Evolutionary conservation across 352 stramenopile genomes (phyloP), one percentile per base, ranked within the genome.

Genomic region (Phytophthora uliginosa): DNA sequence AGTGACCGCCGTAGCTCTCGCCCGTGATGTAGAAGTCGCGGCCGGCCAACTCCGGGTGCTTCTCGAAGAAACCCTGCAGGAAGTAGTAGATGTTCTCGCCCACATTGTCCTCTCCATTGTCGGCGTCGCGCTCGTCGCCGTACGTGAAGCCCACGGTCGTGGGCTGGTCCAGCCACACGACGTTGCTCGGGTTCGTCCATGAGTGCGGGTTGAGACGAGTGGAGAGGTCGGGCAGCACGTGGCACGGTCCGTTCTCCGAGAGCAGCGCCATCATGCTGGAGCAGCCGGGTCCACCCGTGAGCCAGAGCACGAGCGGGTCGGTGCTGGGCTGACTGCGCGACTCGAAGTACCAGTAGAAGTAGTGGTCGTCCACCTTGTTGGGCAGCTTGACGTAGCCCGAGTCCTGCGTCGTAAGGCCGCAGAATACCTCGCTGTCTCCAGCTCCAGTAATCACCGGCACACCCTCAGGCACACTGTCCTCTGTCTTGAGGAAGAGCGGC

Each of bases 341-440:
- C 69, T 90, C 82, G 62, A 88, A 89, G 73, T 85, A 91, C 86
- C 86, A 93, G 55, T 91, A 93, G 65, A 92, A 92, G 71, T 93
- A 93, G 45, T 92, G 66, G 68, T 91, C 84, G 59, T 89, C 83
- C 57, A 86, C 73, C 71, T 89, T 90, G 79, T 90, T 88, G 55
- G 82, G 66, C 2, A 92, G 74, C 63, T 83, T 78, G 51, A 92
- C 79, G 70, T 89, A 92, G 2, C 82, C 84, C 0, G 84, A 77
- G 47, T 90, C 77, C 45, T 87, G 78, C 26, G 86, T 89, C 17
- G 83, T 83, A 42, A 83, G 76, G 26, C 85, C 79, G 50, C 84
- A 90, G 65, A 88, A 92, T 0, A 74, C 51, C 20, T 83, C 63
- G 4, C 79, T n/a, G 48, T 42, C 26, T 24, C 28, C 48, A 48